phyloP scores from a whole-genome alignment of 2,329 filamentous ascomycete genomes.

The Lasiodiplodia theobromae region DNA sequence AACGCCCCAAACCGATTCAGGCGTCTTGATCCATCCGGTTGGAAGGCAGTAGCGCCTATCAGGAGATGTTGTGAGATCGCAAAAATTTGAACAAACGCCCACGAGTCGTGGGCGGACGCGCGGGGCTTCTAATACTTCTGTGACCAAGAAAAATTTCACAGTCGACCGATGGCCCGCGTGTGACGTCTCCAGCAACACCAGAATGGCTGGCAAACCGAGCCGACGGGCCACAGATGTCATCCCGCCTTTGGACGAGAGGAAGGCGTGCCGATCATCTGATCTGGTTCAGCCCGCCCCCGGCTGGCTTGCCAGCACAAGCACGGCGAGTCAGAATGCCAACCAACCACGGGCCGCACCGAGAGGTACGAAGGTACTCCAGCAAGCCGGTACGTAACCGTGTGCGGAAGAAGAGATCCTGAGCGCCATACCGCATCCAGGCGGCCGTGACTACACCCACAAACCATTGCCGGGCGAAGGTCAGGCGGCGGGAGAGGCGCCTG shows the following conservation, averaged over 20 bases:
- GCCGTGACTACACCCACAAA: neutral
- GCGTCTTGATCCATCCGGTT: neutral
- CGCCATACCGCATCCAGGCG: neutral
- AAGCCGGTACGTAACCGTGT: slow-evolving; percentile 6
- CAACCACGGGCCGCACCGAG: slow-evolving; percentile 26
- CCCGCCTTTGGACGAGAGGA: neutral
- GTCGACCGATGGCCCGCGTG: slow-evolving; percentile 2
- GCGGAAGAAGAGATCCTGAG: slow-evolving; percentile 18
- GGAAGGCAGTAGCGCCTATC: slow-evolving; percentile 17
- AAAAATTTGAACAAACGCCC: neutral
- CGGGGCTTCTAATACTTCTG: slow-evolving; percentile 4
- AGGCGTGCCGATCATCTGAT: slow-evolving; percentile 8
- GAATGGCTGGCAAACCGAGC: neutral
- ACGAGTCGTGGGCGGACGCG: slow-evolving; percentile 13
- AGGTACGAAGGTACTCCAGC: neutral
- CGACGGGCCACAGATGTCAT: slow-evolving; percentile 22
- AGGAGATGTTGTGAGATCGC: slow-evolving; percentile 6
- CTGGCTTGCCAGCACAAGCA: neutral
- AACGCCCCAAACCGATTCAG: slow-evolving; percentile 14
- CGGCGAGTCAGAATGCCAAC: slow-evolving; percentile 6
- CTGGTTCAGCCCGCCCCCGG: neutral
- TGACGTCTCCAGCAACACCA: neutral
- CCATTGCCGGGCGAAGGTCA: neutral
- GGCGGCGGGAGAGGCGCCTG: slow-evolving; percentile 3
- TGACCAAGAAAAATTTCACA: neutral